Conservation (phyloP, 805 yeast species). For the Barnettozyma sucrosica region DNA sequence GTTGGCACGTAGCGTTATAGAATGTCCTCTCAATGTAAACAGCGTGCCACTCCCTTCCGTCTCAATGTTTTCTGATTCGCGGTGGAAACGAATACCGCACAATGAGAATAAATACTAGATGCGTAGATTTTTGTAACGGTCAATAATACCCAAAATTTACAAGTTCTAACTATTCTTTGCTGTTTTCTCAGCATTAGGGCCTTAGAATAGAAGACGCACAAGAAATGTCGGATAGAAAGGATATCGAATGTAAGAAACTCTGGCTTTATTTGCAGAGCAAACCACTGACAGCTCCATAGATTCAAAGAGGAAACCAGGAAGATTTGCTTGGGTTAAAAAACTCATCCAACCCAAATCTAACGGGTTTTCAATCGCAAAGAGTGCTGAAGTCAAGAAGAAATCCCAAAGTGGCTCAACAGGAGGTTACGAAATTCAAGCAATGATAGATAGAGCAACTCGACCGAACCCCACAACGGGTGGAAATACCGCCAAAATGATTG, state of each 20-base stretch:
- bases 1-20: too few relatives aligned
- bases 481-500: background rate
- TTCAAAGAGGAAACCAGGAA: slow-evolving; percentile 9
- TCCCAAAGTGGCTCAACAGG: background rate
- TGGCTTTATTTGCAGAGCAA: too few relatives aligned
- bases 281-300: background rate
- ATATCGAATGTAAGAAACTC: background rate
- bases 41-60: too few relatives aligned
- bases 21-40: too few relatives aligned
- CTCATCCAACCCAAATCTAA: slow-evolving; percentile 11
- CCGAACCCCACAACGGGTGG: background rate
- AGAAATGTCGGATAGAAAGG: background rate
- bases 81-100: background rate
- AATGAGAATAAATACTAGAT: background rate
- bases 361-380: background rate
- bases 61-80: background rate
- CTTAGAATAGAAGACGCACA: background rate
- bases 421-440: background rate
- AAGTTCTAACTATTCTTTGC: background rate
- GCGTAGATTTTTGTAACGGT: background rate
- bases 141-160: background rate
- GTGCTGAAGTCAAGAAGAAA: background rate
- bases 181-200: too few relatives aligned
- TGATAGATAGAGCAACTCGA: background rate
- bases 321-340: slow-evolving; percentile 18